Percentiles rank a stretch among this genome's conserved stretches.
Evolutionary conservation across 441 rosid species (phyloP).

Genomic region (Kokia cookei): DNA sequence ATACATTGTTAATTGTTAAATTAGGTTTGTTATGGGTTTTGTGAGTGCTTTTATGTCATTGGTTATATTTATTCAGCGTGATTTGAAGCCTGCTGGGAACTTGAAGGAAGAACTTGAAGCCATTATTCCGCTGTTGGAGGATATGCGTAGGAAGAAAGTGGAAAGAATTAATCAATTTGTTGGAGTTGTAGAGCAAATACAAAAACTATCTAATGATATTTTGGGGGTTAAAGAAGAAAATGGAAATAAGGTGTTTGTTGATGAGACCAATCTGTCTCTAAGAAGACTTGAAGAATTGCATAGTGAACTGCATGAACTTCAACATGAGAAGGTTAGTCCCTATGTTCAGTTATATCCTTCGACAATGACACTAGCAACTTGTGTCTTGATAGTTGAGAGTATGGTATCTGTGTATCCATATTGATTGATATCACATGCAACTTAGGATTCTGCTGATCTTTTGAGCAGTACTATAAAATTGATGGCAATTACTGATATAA

Average conservation of each 20-base stretch:
- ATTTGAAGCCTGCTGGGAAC: constrained; percentile 32
- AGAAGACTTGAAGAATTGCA: constrained; percentile 53
- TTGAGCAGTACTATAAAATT: neutral
- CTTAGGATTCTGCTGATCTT: neutral
- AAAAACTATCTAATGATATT: constrained; percentile 51
- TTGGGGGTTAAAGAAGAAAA: constrained; percentile 26
- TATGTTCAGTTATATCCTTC: neutral
- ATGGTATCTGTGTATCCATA: neutral
- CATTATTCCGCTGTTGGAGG: constrained; percentile 47
- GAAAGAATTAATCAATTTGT: constrained; percentile 53
- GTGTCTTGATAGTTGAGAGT: neutral
- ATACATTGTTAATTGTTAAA: neutral
- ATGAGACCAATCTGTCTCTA: constrained; percentile 56
- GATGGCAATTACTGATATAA: neutral
- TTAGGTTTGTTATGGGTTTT: neutral
- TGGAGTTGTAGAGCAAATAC: constrained; percentile 48
- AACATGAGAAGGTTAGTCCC: constrained; percentile 62
- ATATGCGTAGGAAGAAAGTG: constrained; percentile 43
- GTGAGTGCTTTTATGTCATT: neutral
- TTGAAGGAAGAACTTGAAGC: constrained; percentile 54
- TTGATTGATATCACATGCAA: neutral
- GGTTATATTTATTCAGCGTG: constrained; percentile 25
- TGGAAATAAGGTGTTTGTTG: constrained; percentile 24
- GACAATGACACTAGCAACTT: neutral
- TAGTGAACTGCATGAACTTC: constrained; percentile 41